Base-by-base conservation (phyloP, 257 asterid species). In the Capsicum baccatum region DNA sequence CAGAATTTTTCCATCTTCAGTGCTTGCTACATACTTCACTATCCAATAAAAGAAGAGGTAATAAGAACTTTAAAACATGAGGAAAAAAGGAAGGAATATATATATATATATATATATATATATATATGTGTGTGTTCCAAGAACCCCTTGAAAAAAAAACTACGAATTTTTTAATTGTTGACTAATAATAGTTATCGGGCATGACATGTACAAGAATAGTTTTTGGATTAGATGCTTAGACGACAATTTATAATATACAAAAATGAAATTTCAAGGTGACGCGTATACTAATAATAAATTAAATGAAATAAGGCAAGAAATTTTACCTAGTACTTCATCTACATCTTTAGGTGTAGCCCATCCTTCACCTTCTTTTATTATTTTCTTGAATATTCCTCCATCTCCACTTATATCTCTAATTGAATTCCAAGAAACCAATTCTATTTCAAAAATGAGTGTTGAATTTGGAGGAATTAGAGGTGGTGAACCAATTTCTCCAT, bases 261-360 rank as follows among this genome's bases (percentile, higher is more conserved):
- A 6, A 39, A 15, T 8, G 1, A 8, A 39, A 16, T 3, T 3
- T 69, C 8, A 69, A 69, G 55, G 2, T 52, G 15, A 54, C 19
- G 1, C n/a, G 13, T 16, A 79, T 6, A 19, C 8, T 11, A 62
- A 3, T 56, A 76, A 44, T 14, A 0, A 12, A 10, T 26, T 39
- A 39, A 39, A 39, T 26, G 26, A 76, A 59, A 87, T 13, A 12
- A 57, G 56, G n/a, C 12, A 56, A 54, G 26, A 37, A 14, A 37
- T 10, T 14, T 55, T 87, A 92, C 96, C 96, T 59, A 90, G 86
- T 74, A 90, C 94, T 88, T 92, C 94, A 78, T 92, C 97, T 1
- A 68, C 84, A 69, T 87, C 74, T 84, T 86, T 91, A 19, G 97
- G 94, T 83, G 94, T 91, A 55, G 97, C 94, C 94, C 97, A 92